Evolutionary conservation across 176 grass and related monocot genomes (phyloP), one percentile per base, ranked within the genome.

Genomic region (Carex kokanica): DNA sequence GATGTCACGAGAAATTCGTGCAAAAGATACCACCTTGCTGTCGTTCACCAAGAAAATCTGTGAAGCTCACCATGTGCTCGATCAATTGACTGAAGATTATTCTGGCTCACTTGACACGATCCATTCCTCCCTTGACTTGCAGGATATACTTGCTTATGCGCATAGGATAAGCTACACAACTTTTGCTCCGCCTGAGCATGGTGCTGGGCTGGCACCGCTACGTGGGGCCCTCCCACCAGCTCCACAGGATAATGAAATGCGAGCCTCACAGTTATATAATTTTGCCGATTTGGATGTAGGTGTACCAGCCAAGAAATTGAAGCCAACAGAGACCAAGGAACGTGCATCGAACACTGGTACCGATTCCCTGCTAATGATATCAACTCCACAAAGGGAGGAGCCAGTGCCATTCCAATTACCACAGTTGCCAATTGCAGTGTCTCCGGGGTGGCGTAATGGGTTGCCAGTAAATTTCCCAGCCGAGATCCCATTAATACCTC

Each of bases 111-210:
- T 86, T 29, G 62, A 72, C 6, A 94, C 92, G 4, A 90, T 97
- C 17, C 90, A 92, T 82, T 97, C 96, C 32, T 87, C 84, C 5
- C 77, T 95, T 51, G 90, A 99, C 45, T 70, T 99, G 41, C 80
- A 99, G 2, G 93, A 99, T 61, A 78, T 99, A 18, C 80, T 99
- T 40, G 55, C 91, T 17, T 99, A 93, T 62, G 96, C 96, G 4
- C 91, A 95, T 57, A 88, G 88, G 68, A 91, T 99, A 79, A 99
- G 96, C 85, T 99, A 93, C 83, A 93, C 96, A 5, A 95, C 96
- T 17, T 99, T 99, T 79, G 96, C 96, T 1, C 96, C 96, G 2
- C 96, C 96, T 5, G 96, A 99, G 86, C 96, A 99, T 16, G 93
- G 93, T n/a, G 93, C 93, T 9, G 96, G 96, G 36, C 60, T 99